These are phyloP conservation scores for Aspergillus baeticus DNA, from an alignment of 495 filamentous ascomycete species.

Conservation along the genomic window DNA sequence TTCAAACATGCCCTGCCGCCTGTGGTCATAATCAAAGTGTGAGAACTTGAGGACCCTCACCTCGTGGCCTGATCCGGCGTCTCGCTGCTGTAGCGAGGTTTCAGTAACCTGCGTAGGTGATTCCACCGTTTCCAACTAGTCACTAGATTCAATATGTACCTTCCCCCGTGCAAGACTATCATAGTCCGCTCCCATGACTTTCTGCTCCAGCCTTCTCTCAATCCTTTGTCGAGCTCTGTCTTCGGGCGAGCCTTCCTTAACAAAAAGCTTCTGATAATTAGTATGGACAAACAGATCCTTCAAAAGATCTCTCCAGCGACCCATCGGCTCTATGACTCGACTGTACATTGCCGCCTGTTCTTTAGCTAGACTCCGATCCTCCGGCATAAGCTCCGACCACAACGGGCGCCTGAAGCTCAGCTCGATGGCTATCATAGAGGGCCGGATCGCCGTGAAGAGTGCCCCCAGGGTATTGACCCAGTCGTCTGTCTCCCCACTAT, in stretches of 20 bases:
- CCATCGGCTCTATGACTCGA: neutral
- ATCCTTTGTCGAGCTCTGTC: neutral
- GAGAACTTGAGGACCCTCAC: too few species aligned
- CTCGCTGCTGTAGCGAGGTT: too few species aligned
- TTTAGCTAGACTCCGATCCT: neutral
- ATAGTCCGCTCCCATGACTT: neutral
- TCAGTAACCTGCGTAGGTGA: too few species aligned
- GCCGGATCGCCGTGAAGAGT: neutral
- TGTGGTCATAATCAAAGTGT: too few species aligned
- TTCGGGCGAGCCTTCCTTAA: too few species aligned
- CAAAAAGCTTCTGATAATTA: too few species aligned
- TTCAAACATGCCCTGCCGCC: too few species aligned
- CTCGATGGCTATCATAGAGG: neutral
- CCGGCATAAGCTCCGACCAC: neutral
- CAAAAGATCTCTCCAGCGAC: neutral
- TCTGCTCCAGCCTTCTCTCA: neutral
- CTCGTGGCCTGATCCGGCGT: too few species aligned
- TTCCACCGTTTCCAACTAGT: too few species aligned
- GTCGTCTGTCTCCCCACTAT: neutral
- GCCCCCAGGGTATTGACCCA: neutral
- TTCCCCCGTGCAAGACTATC: neutral
- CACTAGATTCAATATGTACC: too few species aligned
- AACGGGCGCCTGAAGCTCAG: neutral
- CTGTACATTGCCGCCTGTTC: neutral
- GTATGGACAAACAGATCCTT: neutral